Percentiles rank a stretch among this genome's conserved stretches.
Conservation (phyloP, 441 rosid species). For the Croton laevigatus region DNA sequence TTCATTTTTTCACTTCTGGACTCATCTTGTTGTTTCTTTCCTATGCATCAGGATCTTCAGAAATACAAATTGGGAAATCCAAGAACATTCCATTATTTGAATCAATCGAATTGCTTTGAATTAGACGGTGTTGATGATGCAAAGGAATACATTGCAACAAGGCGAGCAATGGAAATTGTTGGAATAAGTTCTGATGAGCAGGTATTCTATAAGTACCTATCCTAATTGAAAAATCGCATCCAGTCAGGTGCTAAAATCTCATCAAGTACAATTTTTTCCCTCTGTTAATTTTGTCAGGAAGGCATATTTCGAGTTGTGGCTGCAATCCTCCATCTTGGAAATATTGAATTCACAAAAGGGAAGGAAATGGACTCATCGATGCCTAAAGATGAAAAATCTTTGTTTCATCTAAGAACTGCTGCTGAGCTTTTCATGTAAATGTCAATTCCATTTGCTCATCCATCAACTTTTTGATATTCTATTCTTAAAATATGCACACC, state of each 20-base stretch:
- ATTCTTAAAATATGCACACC: slow-evolving; percentile 12
- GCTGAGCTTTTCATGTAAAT: slow-evolving; percentile 85
- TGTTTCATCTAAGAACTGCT: slow-evolving; percentile 79
- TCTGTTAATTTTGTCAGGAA: slow-evolving; percentile 47
- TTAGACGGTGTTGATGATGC: slow-evolving; percentile 86
- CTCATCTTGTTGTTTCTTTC: slow-evolving; percentile 16
- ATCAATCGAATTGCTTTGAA: slow-evolving; percentile 84
- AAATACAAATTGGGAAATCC: slow-evolving; percentile 74
- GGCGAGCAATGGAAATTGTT: slow-evolving; percentile 91
- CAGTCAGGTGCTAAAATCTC: slow-evolving; percentile 12
- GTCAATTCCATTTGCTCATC: slow-evolving; percentile 20
- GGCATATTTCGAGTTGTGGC: slow-evolving; percentile 90
- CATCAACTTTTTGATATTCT: slow-evolving; percentile 11
- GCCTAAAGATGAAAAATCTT: slow-evolving; percentile 89
- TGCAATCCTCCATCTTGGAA: slow-evolving; percentile 94
- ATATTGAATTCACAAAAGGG: slow-evolving; percentile 87
- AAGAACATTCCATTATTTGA: slow-evolving; percentile 82
- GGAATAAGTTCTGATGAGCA: slow-evolving; percentile 87
- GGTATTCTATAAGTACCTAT: slow-evolving; percentile 41
- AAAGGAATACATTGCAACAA: slow-evolving; percentile 76
- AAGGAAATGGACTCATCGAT: slow-evolving; percentile 80
- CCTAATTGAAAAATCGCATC: slow-evolving; percentile 13
- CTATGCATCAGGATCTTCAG: slow-evolving; percentile 57
- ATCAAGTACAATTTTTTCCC: slow-evolving; percentile 13
- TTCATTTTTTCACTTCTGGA: slow-evolving; percentile 12